Evolutionary conservation across 2,329 filamentous ascomycete genomes (phyloP).

Genomic region (Microdochium nivale): DNA sequence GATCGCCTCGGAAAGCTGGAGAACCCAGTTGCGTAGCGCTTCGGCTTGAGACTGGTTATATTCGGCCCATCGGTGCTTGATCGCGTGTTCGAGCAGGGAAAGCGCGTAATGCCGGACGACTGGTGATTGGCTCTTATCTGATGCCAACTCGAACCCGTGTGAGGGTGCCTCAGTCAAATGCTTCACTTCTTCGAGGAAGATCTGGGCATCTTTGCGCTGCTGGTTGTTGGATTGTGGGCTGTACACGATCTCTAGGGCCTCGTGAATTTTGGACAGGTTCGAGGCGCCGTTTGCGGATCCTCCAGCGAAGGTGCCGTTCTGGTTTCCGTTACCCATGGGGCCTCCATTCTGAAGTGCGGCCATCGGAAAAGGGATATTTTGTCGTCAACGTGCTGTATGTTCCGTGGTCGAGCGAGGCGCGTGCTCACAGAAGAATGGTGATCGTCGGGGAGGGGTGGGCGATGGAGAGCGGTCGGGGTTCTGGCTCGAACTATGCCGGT

Average conservation of each 20-base stretch:
- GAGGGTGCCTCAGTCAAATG: constrained; percentile 68
- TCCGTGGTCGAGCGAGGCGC: background rate
- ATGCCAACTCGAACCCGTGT: constrained; percentile 77
- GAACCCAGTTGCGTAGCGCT: constrained; percentile 65
- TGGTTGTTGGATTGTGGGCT: constrained; percentile 73
- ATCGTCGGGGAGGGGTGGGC: background rate
- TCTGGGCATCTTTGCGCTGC: constrained; percentile 71
- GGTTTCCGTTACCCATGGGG: constrained; percentile 16
- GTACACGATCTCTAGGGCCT: constrained; percentile 84
- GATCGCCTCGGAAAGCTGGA: constrained; percentile 68
- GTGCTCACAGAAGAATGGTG: background rate
- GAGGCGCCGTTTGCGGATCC: constrained; percentile 27
- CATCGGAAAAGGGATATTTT: constrained; percentile 7
- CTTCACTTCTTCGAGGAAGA: constrained; percentile 82
- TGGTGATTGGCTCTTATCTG: constrained; percentile 64
- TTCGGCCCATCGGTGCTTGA: constrained; percentile 75
- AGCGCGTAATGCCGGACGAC: constrained; percentile 90
- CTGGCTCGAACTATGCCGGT: background rate
- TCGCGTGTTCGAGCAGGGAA: constrained; percentile 81
- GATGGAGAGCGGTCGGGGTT: background rate
- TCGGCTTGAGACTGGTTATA: constrained; percentile 61
- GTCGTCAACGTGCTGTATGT: background rate
- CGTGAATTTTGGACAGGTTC: constrained; percentile 61
- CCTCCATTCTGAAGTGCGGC: constrained; percentile 17
- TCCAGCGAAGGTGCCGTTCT: constrained; percentile 9